phyloP scores from a whole-genome alignment of 129 eudicot species.

The Flaveria linearis region DNA sequence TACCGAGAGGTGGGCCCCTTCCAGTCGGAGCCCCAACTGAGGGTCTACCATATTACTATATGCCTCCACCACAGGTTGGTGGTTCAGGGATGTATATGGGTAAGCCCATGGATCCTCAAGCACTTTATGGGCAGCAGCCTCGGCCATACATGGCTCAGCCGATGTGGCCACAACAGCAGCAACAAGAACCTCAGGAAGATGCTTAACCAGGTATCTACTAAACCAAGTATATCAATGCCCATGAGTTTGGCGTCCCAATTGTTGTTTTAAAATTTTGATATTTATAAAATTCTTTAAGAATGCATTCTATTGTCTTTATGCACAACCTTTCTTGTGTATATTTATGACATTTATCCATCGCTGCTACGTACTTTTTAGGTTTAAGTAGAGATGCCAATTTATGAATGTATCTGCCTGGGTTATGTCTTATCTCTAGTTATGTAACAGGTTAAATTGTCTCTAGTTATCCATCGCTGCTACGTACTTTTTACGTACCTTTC shows the following conservation, averaged over 20 bases:
- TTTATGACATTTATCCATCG: not conserved
- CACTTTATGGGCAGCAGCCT: constrained; percentile 71
- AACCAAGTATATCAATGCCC: constrained; percentile 11
- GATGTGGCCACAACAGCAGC: constrained; percentile 93
- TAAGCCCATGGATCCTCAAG: constrained; percentile 67
- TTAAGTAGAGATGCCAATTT: not conserved
- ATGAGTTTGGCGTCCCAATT: not conserved
- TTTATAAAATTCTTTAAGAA: not conserved
- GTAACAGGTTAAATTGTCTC: not conserved
- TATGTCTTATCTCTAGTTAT: not conserved
- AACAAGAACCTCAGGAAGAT: constrained; percentile 74
- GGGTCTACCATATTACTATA: constrained; percentile 73
- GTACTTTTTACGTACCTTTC: no score
- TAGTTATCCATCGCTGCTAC: no score
- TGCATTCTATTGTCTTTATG: not conserved
- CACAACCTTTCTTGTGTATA: not conserved
- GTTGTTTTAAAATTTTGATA: not conserved
- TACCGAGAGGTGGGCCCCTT: constrained; percentile 76
- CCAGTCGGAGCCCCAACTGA: constrained; percentile 79
- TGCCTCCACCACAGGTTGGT: constrained; percentile 81
- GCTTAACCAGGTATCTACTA: constrained; percentile 36
- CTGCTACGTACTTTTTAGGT: not conserved
- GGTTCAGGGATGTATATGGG: constrained; percentile 80
- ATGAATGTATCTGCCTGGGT: not conserved
- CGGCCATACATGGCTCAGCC: constrained; percentile 79